phyloP scores from a whole-genome alignment of 2,329 filamentous ascomycete species.

The Diaporthe velutina region DNA sequence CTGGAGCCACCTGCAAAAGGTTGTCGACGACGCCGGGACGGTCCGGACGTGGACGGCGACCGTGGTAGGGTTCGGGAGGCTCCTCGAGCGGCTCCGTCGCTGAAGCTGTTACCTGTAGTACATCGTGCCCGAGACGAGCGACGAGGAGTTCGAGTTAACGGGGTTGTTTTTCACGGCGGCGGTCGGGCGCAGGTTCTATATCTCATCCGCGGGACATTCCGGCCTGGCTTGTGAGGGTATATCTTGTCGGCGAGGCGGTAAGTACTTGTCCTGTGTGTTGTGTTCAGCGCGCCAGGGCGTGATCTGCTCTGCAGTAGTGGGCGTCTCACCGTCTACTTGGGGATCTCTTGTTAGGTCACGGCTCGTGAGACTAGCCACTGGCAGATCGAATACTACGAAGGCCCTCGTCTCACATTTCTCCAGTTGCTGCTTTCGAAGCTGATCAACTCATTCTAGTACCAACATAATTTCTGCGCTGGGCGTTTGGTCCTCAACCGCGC shows the following conservation, averaged over 20 bases:
- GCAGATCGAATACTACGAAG: not conserved
- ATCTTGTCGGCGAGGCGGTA: not conserved
- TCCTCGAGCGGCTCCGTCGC: not conserved
- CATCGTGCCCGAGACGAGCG: not conserved
- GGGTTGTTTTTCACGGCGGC: not conserved
- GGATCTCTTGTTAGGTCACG: not conserved
- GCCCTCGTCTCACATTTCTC: not conserved
- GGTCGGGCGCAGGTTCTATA: not conserved
- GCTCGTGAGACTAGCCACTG: not conserved
- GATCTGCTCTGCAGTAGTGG: not conserved
- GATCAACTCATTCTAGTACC: not conserved
- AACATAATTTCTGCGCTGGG: not conserved
- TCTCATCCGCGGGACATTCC: conserved; percentile 10
- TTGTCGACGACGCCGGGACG: not conserved
- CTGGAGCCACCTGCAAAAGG: not conserved
- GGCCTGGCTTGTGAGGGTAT: not conserved
- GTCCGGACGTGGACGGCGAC: not conserved
- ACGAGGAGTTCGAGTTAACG: not conserved
- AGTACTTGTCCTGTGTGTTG: not conserved
- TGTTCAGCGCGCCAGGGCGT: not conserved
- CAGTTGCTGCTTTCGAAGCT: not conserved
- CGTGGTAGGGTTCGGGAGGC: not conserved
- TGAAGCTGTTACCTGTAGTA: not conserved
- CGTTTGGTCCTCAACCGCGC: not conserved
- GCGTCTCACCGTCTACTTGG: not conserved